Base-by-base conservation (phyloP, 1,139 yeast genomes). In the Meyerozyma elateridarum region DNA sequence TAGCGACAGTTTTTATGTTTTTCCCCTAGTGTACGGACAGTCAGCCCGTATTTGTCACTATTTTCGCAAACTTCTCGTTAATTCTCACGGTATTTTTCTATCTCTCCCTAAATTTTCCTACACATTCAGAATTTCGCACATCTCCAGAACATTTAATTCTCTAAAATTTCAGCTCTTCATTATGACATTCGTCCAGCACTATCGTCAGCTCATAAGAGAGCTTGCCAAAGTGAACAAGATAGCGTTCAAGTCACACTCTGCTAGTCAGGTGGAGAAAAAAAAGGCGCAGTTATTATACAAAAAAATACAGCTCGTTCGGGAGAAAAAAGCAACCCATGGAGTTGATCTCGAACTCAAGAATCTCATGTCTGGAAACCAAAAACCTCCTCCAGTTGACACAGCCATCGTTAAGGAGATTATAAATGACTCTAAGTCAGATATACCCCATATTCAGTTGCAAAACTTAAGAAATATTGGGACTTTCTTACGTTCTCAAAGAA, bases 401-500 rank as follows among this genome's bases (percentile, higher is more conserved):
- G 27, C 9, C 9, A 12, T 24, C 11, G 8, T 24, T 6, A 17
- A 18, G 17, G 3, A n/a, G n/a, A 9, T 24, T 14, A 11, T 24
- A 14, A 4, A n/a, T 7, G 27, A 24, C 2, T 8, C 27, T 7
- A 17, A 17, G 6, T 8, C 18, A 3, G 4, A 2, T 3, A n/a
- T 24, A 11, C 18, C 15, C 5, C 18, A 17, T 6, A 36, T 44
- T 14, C 50, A 63, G 35, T 43, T 68, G 22, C 47, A 48, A 15
- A 43, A 45, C 6, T 42, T 70, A 31, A 53, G 52, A 14, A 46
- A 46, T 19, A 41, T 47, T 17, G 38, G 28, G 33, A 41, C 25
- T 37, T 89, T 78, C 49, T 63, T 89, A 36, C 65, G 67, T 30
- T 76, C 82, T 41, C 97, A 89, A 55, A 69, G 94, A 41, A 76